Evolutionary conservation across 1,284 basidiomycete species (phyloP).

Genomic region (Irpex rosettiformis): DNA sequence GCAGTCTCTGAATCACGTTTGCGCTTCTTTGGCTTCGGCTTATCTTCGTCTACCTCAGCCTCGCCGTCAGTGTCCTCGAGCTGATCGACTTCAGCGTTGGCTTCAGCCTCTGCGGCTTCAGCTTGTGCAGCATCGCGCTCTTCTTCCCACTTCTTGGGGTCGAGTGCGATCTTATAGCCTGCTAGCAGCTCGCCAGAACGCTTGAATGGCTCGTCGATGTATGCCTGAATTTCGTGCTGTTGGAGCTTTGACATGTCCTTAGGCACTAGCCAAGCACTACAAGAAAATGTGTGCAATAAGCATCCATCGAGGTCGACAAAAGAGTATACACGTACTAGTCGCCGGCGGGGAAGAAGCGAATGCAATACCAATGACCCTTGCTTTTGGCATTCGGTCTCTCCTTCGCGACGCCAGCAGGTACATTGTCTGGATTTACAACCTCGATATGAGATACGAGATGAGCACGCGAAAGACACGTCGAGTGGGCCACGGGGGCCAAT

Average conservation of each 20-base stretch:
- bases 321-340: conserved; percentile 71
- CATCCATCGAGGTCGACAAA: conserved; percentile 13
- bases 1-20: conserved; percentile 47
- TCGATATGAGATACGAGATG: conserved; percentile 28
- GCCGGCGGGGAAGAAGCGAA: conserved; percentile 87
- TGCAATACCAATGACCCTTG: conserved; percentile 71
- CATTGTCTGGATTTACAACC: conserved; percentile 73
- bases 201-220: conserved; percentile 74
- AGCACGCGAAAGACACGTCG: conserved; percentile 8
- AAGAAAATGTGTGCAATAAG: conserved; percentile 11
- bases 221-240: conserved; percentile 80
- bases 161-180: conserved; percentile 82
- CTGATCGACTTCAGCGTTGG: conserved; percentile 66
- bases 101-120: conserved; percentile 52
- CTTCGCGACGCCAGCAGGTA: conserved; percentile 55
- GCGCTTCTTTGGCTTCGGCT: conserved; percentile 40
- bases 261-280: conserved; percentile 81
- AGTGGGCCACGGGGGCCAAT: neutral
- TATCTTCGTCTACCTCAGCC: conserved; percentile 47
- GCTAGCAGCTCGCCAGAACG: conserved; percentile 71
- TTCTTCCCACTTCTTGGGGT: conserved; percentile 77
- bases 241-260: conserved; percentile 83
- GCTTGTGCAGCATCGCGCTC: conserved; percentile 45
- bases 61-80: conserved; percentile 61
- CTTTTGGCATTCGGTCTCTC: conserved; percentile 59